Percentiles rank a stretch among this genome's conserved stretches.
These are phyloP conservation scores for Euphorbia lathyris DNA, from an alignment of 345 rosid genomes.

Conservation along the genomic window DNA sequence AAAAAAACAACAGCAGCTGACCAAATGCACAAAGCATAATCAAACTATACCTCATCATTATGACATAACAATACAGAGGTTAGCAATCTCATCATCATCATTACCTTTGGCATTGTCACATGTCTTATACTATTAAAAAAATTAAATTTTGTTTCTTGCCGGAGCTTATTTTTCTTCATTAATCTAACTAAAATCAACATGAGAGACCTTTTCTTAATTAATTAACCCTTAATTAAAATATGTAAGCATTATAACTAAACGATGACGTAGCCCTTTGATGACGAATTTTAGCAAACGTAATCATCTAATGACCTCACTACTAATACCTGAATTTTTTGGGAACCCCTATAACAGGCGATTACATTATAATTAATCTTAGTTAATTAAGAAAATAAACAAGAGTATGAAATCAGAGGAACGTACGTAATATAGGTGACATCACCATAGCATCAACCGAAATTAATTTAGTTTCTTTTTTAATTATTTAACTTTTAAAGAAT, in stretches of 20 bases:
- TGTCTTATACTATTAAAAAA: neutral
- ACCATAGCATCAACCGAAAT: neutral
- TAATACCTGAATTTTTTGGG: neutral
- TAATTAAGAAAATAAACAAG: no score
- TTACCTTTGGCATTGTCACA: neutral
- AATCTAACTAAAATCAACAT: neutral
- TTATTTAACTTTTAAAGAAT: no score
- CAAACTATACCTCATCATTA: neutral
- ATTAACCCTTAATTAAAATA: neutral
- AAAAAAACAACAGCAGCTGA: no score
- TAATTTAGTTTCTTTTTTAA: no score
- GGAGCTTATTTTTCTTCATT: no score
- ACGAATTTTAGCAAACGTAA: conserved; percentile 1
- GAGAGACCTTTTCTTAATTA: neutral
- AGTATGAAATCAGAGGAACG: neutral
- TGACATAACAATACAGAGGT: neutral
- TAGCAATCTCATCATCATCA: neutral
- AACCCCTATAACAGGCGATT: neutral
- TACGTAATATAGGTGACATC: neutral
- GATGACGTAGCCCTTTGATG: conserved; percentile 6
- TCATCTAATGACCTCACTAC: conserved; percentile 6
- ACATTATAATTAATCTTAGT: no score
- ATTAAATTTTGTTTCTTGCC: no score
- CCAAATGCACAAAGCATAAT: neutral
- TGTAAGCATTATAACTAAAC: neutral